Evolutionary conservation across 495 filamentous ascomycete species (phyloP).

Genomic region (Tuber brumale): DNA sequence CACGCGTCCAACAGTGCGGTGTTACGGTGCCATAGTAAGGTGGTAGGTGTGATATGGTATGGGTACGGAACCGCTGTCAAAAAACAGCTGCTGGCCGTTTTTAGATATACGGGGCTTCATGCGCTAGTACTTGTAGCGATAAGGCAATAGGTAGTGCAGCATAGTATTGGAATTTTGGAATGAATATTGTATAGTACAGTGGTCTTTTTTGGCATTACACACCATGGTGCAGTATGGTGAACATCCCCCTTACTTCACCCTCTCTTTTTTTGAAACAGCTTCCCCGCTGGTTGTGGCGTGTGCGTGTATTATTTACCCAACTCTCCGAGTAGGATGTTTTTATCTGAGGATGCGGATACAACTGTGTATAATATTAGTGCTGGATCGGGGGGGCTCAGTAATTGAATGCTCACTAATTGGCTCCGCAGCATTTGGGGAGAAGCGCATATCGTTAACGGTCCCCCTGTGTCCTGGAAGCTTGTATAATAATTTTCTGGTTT

Average conservation of each 20-base stretch:
- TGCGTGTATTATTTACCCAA: slow-evolving; percentile 50
- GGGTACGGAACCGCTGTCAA: neutral
- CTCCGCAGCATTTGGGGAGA: slow-evolving; percentile 68
- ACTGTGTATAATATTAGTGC: slow-evolving; percentile 48
- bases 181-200: neutral
- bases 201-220: neutral
- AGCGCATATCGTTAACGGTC: slow-evolving; percentile 88
- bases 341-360: slow-evolving; percentile 78
- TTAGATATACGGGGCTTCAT: neutral
- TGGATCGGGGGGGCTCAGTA: neutral
- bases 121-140: neutral
- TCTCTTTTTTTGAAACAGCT: neutral
- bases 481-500: slow-evolving; percentile 78
- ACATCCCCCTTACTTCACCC: neutral
- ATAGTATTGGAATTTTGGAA: neutral
- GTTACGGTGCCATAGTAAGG: neutral
- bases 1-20: too few relatives aligned
- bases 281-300: neutral
- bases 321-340: slow-evolving; percentile 70
- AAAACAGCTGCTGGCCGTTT: neutral
- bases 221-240: neutral
- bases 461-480: slow-evolving; percentile 95
- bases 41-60: neutral
- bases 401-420: slow-evolving; percentile 69
- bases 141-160: neutral